Base-by-base conservation (phyloP, 352 stramenopile genomes). In the Phytophthora capsici region DNA sequence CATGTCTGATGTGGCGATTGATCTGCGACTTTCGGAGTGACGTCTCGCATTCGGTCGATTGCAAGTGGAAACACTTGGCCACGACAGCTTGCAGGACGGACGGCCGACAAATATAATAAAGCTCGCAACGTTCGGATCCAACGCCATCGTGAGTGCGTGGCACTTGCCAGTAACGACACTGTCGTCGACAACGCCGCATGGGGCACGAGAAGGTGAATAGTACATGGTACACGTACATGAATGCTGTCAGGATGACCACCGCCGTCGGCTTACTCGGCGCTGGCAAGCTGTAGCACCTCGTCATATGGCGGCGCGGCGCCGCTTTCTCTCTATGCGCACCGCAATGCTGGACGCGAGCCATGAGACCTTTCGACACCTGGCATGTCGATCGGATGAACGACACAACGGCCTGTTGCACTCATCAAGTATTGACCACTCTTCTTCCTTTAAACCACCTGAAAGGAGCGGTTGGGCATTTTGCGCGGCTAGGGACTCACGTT, bases 401-500 rank as follows among this genome's bases (percentile, higher is more conserved):
- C 28, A 14, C 53, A 40, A 69, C 45, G 60, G 36, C 23, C 14
- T n/a, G n/a, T 36, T 46, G 56, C 56, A 63, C 19, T 40, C 37
- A 28, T 38, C 36, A 9, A 14, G 28, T 9, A 34, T 34, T 34
- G 28, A 34, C 28, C 8, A 9, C 28, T 34, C 28, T 34, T 34
- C 36, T 71, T 71, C 60, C 51, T 57, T 70, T 41, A 57, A 70
- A 66, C 47, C 59, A 66, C 57, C 57, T 63, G 58, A 63, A 65
- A 16, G 45, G 34, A 57, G 38, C 26, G 16, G 34, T 55, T 40
- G 28, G 28, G 28, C 28, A 34, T 34, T 34, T 34, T 28, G 25
- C 25, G 59, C 37, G 38, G 58, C 32, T 66, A 52, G 34, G 56
- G 56, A 28, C 26, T 43, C 34, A 53, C 43, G 26, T 57, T 60